Percentiles rank a stretch among this genome's conserved stretches.
These are phyloP conservation scores for Penicillium diatomitis DNA, from an alignment of 495 filamentous ascomycete species.

Conservation along the genomic window DNA sequence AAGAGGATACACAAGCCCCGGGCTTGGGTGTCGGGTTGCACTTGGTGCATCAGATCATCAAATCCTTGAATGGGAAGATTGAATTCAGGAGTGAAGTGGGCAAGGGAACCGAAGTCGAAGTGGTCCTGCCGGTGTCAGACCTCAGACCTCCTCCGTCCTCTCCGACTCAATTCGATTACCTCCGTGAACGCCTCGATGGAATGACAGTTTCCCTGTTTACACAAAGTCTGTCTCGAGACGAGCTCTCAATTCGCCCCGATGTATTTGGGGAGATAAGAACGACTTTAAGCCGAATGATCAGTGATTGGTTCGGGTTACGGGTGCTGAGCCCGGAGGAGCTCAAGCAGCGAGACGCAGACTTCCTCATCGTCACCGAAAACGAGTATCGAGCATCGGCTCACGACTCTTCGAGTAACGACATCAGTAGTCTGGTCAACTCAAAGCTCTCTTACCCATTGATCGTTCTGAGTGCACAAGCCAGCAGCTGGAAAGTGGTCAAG, in stretches of 20 bases:
- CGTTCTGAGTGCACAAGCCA: constrained; percentile 11
- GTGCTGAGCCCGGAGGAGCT: constrained; percentile 23
- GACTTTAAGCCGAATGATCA: constrained; percentile 13
- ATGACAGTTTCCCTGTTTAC: constrained; percentile 18
- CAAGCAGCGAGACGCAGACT: constrained; percentile 5
- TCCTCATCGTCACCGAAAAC: constrained; percentile 16
- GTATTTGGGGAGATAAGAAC: constrained; percentile 9
- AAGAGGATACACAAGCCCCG: constrained; percentile 55
- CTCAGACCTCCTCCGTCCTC: not conserved
- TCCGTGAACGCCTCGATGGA: constrained; percentile 11
- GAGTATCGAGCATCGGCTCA: constrained; percentile 9
- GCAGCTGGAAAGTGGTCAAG: constrained; percentile 12
- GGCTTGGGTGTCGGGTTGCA: constrained; percentile 65
- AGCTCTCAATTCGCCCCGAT: constrained; percentile 7
- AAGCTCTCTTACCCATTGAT: constrained; percentile 9
- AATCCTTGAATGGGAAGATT: constrained; percentile 49
- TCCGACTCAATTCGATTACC: not conserved
- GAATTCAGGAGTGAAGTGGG: constrained; percentile 47
- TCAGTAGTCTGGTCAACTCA: constrained; percentile 5
- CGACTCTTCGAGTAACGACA: constrained; percentile 1
- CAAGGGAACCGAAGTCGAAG: constrained; percentile 50
- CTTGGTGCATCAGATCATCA: constrained; percentile 58
- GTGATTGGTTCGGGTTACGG: constrained; percentile 25
- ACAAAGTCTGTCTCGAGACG: constrained; percentile 5
- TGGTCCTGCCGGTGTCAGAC: constrained; percentile 20